Evolutionary conservation across 2,329 filamentous ascomycete species (phyloP).

Genomic region (Pseudomassariella vexata): DNA sequence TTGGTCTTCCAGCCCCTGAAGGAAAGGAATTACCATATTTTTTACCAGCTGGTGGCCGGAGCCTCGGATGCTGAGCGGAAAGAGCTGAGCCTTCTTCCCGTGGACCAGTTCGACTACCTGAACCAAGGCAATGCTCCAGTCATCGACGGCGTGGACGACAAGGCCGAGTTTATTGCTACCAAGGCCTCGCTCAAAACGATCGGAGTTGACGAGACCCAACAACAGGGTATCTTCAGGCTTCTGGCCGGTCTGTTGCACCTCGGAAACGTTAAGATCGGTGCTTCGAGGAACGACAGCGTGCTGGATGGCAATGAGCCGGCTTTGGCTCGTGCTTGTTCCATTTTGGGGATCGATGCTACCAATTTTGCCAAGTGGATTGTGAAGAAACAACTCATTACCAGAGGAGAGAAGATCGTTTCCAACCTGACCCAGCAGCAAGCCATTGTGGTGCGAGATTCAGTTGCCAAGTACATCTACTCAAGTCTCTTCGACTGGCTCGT

Average conservation of each 20-base stretch:
- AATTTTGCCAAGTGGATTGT: slow-evolving; percentile 98
- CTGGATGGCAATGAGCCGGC: slow-evolving; percentile 76
- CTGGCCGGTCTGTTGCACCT: slow-evolving; percentile 88
- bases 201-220: slow-evolving; percentile 69
- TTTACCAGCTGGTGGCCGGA: slow-evolving; percentile 93
- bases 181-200: slow-evolving; percentile 82
- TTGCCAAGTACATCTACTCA: slow-evolving; percentile 98
- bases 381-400: slow-evolving; percentile 95
- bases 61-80: slow-evolving; percentile 79
- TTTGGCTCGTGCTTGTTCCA: slow-evolving; percentile 71
- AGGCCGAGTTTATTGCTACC: slow-evolving; percentile 85
- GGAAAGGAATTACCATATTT: slow-evolving; percentile 98
- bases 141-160: slow-evolving; percentile 94
- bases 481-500: slow-evolving; percentile 98
- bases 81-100: slow-evolving; percentile 70
- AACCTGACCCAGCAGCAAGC: slow-evolving; percentile 93
- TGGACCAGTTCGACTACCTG: slow-evolving; percentile 91
- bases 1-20: slow-evolving; percentile 96
- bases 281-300: slow-evolving; percentile 81
- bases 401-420: slow-evolving; percentile 95
- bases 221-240: slow-evolving; percentile 81
- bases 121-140: slow-evolving; percentile 89
- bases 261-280: slow-evolving; percentile 93
- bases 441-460: slow-evolving; percentile 89
- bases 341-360: slow-evolving; percentile 78